Conservation (phyloP, 768 basidiomycete genomes). For the Mycena pura region DNA sequence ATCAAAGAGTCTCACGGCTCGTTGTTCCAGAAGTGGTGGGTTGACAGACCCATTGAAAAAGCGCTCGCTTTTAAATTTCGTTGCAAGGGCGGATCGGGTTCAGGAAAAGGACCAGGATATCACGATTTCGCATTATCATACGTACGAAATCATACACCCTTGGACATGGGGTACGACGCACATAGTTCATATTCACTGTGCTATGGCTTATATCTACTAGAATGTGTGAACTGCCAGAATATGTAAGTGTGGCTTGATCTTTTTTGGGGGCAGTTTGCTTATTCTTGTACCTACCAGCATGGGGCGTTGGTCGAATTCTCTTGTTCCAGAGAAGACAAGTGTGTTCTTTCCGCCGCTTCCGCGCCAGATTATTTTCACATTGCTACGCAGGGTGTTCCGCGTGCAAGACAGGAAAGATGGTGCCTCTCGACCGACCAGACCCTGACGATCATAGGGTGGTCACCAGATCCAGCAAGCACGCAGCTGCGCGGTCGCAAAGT, state of each 20-base stretch:
- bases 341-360: background rate
- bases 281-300: background rate
- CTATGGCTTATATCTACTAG: slow-evolving; percentile 40
- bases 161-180: slow-evolving; percentile 67
- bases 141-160: slow-evolving; percentile 77
- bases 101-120: slow-evolving; percentile 74
- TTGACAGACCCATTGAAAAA: background rate
- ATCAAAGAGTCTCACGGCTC: slow-evolving; percentile 42
- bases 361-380: too few relatives aligned
- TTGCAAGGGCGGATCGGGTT: slow-evolving; percentile 70
- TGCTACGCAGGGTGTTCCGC: slow-evolving; percentile 62
- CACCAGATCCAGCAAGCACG: slow-evolving; percentile 48
- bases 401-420: slow-evolving; percentile 65
- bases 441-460: slow-evolving; percentile 41
- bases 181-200: slow-evolving; percentile 9
- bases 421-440: slow-evolving; percentile 64
- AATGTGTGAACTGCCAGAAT: slow-evolving; percentile 68
- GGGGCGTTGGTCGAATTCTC: slow-evolving; percentile 1
- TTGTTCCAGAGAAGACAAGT: background rate
- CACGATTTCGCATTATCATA: slow-evolving; percentile 75
- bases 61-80: background rate
- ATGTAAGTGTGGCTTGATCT: slow-evolving; percentile 48
- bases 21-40: slow-evolving; percentile 13
- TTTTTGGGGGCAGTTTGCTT: background rate
- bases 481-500: slow-evolving; percentile 55